These are phyloP conservation scores for Boletus vinaceobasis DNA, from an alignment of 768 basidiomycete species.

Conservation along the genomic window DNA sequence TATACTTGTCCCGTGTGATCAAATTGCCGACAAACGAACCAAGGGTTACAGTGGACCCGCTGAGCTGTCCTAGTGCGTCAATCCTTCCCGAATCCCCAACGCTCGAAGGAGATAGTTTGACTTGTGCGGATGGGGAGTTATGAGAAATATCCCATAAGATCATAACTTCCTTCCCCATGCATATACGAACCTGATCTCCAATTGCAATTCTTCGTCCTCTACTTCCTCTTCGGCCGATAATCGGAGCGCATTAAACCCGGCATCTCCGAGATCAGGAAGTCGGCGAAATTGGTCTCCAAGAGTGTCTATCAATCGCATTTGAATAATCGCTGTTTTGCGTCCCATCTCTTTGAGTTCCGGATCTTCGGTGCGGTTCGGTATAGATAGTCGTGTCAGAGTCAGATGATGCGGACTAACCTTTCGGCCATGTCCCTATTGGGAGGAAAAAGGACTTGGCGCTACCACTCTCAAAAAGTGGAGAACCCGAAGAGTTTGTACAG, in stretches of 20 bases:
- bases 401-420: neutral
- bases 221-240: neutral
- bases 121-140: no score
- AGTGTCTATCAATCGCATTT: slow-evolving; percentile 1
- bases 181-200: slow-evolving; percentile 2
- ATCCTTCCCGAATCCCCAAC: no score
- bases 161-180: neutral
- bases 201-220: neutral
- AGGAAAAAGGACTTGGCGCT: neutral
- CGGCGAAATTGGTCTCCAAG: slow-evolving; percentile 3
- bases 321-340: neutral
- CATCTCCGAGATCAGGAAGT: neutral
- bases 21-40: no score
- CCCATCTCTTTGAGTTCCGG: slow-evolving; percentile 3
- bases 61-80: no score
- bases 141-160: no score
- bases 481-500: neutral
- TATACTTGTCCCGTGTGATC: no score
- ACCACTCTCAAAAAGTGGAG: neutral
- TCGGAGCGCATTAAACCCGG: neutral
- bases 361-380: neutral
- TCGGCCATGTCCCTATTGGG: slow-evolving; percentile 6
- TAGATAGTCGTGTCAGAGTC: neutral
- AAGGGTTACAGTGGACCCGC: no score
- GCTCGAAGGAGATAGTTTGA: no score